Conservation (phyloP, 331 rosid genomes). For the Ulmus americana region DNA sequence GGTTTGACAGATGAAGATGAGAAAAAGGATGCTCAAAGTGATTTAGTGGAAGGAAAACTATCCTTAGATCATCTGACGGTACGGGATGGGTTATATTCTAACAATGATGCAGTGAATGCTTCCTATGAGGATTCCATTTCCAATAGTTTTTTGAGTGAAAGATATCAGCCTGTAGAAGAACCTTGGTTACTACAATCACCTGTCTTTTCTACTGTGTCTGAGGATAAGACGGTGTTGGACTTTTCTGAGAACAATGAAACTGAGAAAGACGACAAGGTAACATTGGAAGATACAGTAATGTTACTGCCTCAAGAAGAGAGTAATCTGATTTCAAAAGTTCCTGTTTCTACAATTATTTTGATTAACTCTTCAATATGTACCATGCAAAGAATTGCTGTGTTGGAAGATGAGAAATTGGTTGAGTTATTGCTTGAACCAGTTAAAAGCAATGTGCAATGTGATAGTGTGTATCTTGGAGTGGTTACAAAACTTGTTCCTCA, state of each 20-base stretch:
- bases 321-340: constrained; percentile 37
- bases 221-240: constrained; percentile 39
- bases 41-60: constrained; percentile 31
- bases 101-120: constrained; percentile 23
- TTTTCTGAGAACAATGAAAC: constrained; percentile 33
- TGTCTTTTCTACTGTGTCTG: constrained; percentile 24
- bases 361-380: constrained; percentile 94
- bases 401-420: constrained; percentile 75
- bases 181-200: constrained; percentile 65
- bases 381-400: constrained; percentile 93
- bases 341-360: constrained; percentile 60
- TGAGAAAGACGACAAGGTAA: constrained; percentile 28
- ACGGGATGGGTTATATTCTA: constrained; percentile 37
- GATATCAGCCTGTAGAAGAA: constrained; percentile 75
- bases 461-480: constrained; percentile 79
- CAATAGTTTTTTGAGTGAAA: constrained; percentile 32
- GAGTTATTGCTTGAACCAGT: constrained; percentile 89
- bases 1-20: constrained; percentile 84
- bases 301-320: constrained; percentile 48
- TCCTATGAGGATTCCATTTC: constrained; percentile 33
- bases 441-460: constrained; percentile 89
- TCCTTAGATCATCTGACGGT: constrained; percentile 22
- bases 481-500: constrained; percentile 84
- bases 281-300: constrained; percentile 40
- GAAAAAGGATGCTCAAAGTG: constrained; percentile 39